Evolutionary conservation across 805 yeast genomes (phyloP), one percentile per base, ranked within the genome.

Genomic region (Saccharomycopsis olivae): DNA sequence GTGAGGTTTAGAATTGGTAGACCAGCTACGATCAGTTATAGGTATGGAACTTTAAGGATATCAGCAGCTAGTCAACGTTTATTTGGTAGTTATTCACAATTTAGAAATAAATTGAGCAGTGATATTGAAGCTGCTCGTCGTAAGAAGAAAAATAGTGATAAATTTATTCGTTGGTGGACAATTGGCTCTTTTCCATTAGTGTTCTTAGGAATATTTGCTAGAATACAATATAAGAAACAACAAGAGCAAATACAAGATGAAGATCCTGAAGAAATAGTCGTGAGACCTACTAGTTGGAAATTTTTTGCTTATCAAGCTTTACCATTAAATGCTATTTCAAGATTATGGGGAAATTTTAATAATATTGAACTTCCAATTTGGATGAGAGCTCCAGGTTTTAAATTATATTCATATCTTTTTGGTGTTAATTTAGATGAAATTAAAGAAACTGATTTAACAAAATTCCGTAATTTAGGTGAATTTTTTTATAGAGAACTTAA

Each of bases 311-410:
- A 92, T 59, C 75, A 87, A 3, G 78, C 96, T 2, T 65, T 92
- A 35, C 99, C 99, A 1, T 69, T 92, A 55, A 86, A 88, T 55
- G 83, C 95, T 1, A 66, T 87, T 25, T 87, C 96, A 1, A 72
- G 99, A 46, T 61, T 89, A 33, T 92, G 99, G 99, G 99, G 99
- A 24, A 76, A 74, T 51, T 71, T 92, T 43, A 92, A 92, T 56
- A 77, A 78, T 41, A 68, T 88, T 33, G 78, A 75, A 34, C 65
- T 92, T 47, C 99, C 99, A 0, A 68, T 77, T 19, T 86, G 96
- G 94, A 52, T 89, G 45, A 71, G 99, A 51, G 75, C 69, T 9
- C 92, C 94, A 16, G 78, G 95, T 5, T 92, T 69, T 61, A 71
- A 66, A 53, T 65, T 88, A 40, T 92, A 92, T 56, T 73, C 95